Percentiles rank a stretch among this genome's conserved stretches.
These are phyloP conservation scores for Alternaria conjuncta DNA, from an alignment of 2,329 filamentous ascomycete genomes.

Conservation along the genomic window DNA sequence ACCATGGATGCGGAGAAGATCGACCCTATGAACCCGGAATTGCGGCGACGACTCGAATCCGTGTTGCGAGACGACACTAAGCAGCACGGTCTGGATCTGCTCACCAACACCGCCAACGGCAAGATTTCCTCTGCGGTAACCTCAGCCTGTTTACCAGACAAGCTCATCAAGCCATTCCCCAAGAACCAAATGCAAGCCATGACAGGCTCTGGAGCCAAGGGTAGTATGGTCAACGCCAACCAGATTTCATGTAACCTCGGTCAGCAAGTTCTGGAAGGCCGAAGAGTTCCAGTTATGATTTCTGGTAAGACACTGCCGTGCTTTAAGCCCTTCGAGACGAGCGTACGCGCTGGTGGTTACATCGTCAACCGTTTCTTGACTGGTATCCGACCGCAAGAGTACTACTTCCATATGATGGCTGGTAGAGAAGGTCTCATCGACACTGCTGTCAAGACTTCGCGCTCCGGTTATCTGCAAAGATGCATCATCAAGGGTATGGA, in stretches of 20 bases:
- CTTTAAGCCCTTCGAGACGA: constrained; percentile 90
- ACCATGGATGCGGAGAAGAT: constrained; percentile 72
- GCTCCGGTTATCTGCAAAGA: constrained; percentile 93
- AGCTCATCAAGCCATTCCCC: constrained; percentile 89
- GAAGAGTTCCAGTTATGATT: constrained; percentile 95
- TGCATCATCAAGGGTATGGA: constrained; percentile 99
- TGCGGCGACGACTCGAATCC: constrained; percentile 81
- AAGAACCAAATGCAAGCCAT: constrained; percentile 99
- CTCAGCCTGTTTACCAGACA: constrained; percentile 76
- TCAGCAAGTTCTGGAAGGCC: constrained; percentile 93
- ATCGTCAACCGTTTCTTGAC: constrained; percentile 97
- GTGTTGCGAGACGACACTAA: constrained; percentile 91
- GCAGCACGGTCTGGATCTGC: constrained; percentile 85
- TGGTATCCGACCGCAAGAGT: constrained; percentile 94
- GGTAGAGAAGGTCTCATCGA: constrained; percentile 98
- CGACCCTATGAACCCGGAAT: constrained; percentile 70
- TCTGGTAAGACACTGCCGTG: constrained; percentile 96
- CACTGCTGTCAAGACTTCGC: constrained; percentile 97
- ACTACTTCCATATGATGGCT: constrained; percentile 99
- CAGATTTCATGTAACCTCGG: constrained; percentile 97
- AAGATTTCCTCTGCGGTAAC: constrained; percentile 81
- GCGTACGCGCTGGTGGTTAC: constrained; percentile 88
- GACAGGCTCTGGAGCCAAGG: constrained; percentile 96
- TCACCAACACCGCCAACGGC: constrained; percentile 76
- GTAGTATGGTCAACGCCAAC: constrained; percentile 90